Base-by-base conservation (phyloP, 2,329 filamentous ascomycete genomes). In the Emmonsia crescens region DNA sequence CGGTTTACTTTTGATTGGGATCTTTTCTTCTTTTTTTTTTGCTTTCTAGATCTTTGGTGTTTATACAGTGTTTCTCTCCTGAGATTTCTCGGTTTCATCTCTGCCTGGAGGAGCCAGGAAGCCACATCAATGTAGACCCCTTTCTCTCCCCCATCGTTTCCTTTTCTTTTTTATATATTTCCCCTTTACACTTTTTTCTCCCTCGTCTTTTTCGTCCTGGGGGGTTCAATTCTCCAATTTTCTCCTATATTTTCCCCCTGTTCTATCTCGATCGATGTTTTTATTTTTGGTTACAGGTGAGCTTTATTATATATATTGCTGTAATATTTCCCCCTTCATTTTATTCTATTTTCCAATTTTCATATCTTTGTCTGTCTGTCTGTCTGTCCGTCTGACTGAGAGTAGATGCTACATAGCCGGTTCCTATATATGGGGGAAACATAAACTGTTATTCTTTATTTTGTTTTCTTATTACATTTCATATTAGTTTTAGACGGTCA, bases 341-440 rank as follows among this genome's bases (percentile, higher is more conserved):
- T 60, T 65, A 48, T 66, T 65, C 63, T 55, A 56, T 61, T 63
- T 36, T 9, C 21, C 33, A 55, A 60, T 59, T 66, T 64, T 63
- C 52, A 49, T 59, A 29, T 52, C 24, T n/a, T 60, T 59, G 49
- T 52, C 38, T 24, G 29, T 12, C 46, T 49, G 46, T 5, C 24
- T 52, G 29, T 5, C 27, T 29, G 12, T n/a, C n/a, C n/a, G n/a
- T n/a, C 3, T n/a, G 29, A n/a, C 2, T n/a, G 12, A 14, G 52
- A 38, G 29, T 44, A 27, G 21, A 27, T 31, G 38, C 16, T 57
- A 57, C 40, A 33, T 31, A 44, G 24, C 55, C 19, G 55, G 16
- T 57, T 31, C 38, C 24, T 57, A 29, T 57, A 46, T 21, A 44
- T 57, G 21, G 24, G 24, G 10, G 5, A n/a, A 48, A 48, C 21